Percentiles rank a stretch among this genome's conserved stretches.
These are phyloP conservation scores for Sporothrix globosa DNA, from an alignment of 2,329 filamentous ascomycete genomes.

Conservation along the genomic window DNA sequence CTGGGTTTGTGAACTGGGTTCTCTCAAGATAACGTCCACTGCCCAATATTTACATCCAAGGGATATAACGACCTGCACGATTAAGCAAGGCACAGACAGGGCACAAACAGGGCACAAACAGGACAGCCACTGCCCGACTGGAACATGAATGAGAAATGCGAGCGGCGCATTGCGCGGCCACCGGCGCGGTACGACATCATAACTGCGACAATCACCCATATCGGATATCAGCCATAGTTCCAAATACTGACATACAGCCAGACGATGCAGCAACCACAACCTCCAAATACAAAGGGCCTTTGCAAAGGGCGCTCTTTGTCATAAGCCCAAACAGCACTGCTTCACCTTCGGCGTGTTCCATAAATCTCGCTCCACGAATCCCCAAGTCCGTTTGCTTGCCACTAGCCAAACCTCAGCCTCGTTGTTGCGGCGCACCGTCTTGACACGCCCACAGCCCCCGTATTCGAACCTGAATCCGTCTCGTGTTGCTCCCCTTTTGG, in stretches of 20 bases:
- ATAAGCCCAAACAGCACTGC: neutral
- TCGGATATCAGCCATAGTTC: neutral
- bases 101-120: constrained; percentile 20
- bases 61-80: constrained; percentile 20
- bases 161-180: neutral
- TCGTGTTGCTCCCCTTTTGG: neutral
- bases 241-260: neutral
- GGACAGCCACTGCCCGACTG: neutral
- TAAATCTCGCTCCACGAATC: neutral
- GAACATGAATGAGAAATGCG: constrained; percentile 5
- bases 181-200: constrained; percentile 1
- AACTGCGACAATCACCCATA: constrained; percentile 4
- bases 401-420: constrained; percentile 27
- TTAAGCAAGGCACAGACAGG: constrained; percentile 10
- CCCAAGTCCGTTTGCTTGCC: neutral
- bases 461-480: constrained; percentile 15
- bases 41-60: neutral
- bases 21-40: constrained; percentile 12
- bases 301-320: too few relatives aligned
- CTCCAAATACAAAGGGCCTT: neutral
- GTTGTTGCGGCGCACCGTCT: constrained; percentile 28
- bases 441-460: constrained; percentile 25
- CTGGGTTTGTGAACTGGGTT: neutral
- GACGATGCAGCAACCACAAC: neutral
- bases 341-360: neutral